Percentiles rank a stretch among this genome's conserved stretches.
These are phyloP conservation scores for Cladophialophora immunda DNA, from an alignment of 2,329 filamentous ascomycete species.

Conservation along the genomic window DNA sequence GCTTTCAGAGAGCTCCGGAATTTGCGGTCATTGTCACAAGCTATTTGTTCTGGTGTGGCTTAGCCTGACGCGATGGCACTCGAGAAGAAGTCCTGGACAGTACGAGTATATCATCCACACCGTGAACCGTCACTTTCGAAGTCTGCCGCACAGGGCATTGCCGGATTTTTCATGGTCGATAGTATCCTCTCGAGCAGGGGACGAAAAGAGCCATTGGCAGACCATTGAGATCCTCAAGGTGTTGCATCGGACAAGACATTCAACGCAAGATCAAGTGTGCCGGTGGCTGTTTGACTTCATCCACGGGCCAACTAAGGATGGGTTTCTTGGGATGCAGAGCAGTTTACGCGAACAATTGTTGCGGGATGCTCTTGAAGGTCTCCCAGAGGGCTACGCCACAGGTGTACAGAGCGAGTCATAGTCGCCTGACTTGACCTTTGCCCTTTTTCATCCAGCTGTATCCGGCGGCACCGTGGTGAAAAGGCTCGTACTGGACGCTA, in stretches of 20 bases:
- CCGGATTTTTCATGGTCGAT: slow-evolving; percentile 19
- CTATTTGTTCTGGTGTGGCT: slow-evolving; percentile 18
- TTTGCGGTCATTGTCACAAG: slow-evolving; percentile 14
- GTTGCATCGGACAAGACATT: not conserved
- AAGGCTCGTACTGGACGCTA: too few species aligned
- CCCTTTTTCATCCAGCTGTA: not conserved
- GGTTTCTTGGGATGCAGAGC: not conserved
- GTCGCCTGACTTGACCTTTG: not conserved
- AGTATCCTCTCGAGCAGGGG: slow-evolving; percentile 1
- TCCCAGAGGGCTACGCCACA: not conserved
- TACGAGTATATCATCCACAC: slow-evolving; percentile 1
- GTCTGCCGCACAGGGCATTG: slow-evolving; percentile 6
- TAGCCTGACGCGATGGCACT: slow-evolving; percentile 10
- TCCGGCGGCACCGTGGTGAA: not conserved
- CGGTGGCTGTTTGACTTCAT: slow-evolving; percentile 13
- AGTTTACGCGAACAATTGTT: slow-evolving; percentile 2
- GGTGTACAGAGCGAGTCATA: not conserved
- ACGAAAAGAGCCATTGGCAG: slow-evolving; percentile 9
- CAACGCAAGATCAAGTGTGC: slow-evolving; percentile 4
- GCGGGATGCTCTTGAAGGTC: slow-evolving; percentile 6
- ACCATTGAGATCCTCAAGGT: slow-evolving; percentile 14
- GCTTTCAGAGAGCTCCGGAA: not conserved
- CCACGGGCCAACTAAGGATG: not conserved
- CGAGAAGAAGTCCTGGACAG: not conserved
- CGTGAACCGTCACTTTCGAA: not conserved